phyloP scores from a whole-genome alignment of 2,329 filamentous ascomycete species.

The Stagonosporopsis vannaccii region DNA sequence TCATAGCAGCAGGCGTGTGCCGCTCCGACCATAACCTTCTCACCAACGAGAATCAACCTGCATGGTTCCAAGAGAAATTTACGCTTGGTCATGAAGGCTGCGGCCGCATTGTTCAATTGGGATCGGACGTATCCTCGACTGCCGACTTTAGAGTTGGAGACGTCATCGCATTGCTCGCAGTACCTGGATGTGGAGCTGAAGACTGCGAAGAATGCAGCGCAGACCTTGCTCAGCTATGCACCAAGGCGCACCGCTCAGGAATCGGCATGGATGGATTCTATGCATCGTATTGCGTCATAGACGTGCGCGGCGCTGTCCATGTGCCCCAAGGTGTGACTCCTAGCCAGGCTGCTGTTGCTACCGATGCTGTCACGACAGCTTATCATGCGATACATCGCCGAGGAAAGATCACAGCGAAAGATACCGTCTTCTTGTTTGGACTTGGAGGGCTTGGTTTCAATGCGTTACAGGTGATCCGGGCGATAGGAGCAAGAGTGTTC shows the following conservation, averaged over 20 bases:
- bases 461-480: conserved; percentile 28
- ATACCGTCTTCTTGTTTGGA: conserved; percentile 32
- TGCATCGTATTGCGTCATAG: conserved; percentile 25
- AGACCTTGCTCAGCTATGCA: conserved; percentile 25
- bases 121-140: conserved; percentile 10
- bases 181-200: conserved; percentile 24
- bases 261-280: conserved; percentile 31
- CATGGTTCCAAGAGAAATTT: conserved; percentile 27
- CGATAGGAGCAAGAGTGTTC: conserved; percentile 27
- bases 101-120: conserved; percentile 22
- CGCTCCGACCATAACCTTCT: conserved; percentile 32
- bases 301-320: conserved; percentile 24
- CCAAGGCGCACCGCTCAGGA: conserved; percentile 23
- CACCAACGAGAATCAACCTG: conserved; percentile 30
- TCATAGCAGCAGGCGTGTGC: conserved; percentile 30
- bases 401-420: conserved; percentile 18
- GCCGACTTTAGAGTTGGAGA: conserved; percentile 24
- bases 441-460: conserved; percentile 33
- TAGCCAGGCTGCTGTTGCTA: conserved; percentile 29
- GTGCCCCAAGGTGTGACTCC: conserved; percentile 26
- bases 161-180: conserved; percentile 25
- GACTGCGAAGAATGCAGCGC: conserved; percentile 26
- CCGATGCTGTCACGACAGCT: conserved; percentile 32
- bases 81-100: conserved; percentile 34
- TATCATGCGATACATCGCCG: conserved; percentile 33